phyloP scores from a whole-genome alignment of 805 yeast species.

The Lachancea waltii region DNA sequence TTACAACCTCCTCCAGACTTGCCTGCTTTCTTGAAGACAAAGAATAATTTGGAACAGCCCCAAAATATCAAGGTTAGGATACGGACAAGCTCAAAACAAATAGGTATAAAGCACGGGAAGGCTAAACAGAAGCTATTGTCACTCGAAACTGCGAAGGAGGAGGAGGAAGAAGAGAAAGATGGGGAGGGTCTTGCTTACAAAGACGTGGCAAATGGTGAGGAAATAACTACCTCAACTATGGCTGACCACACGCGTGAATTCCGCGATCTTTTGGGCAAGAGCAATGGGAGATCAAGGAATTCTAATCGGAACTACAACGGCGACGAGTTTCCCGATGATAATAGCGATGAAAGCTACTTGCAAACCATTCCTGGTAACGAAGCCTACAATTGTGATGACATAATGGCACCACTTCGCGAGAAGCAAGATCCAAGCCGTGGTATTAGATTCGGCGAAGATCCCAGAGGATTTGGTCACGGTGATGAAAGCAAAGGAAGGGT shows the following conservation, averaged over 20 bases:
- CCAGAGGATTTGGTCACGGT: neutral
- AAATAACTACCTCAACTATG: constrained; percentile 6
- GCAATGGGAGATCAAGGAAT: neutral
- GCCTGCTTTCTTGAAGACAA: constrained; percentile 29
- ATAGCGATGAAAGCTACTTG: constrained; percentile 22
- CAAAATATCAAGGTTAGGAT: constrained; percentile 31
- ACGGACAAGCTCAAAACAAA: constrained; percentile 32
- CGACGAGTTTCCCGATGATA: constrained; percentile 8
- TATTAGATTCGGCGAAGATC: constrained; percentile 1
- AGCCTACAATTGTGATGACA: constrained; percentile 32
- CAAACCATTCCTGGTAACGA: constrained; percentile 34
- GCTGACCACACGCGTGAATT: constrained; percentile 32
- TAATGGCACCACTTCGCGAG: constrained; percentile 30
- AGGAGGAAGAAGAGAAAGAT: constrained; percentile 13
- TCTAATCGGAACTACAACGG: constrained; percentile 3
- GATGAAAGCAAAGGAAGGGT: constrained; percentile 1
- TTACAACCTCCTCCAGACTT: constrained; percentile 32
- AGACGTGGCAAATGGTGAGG: constrained; percentile 1
- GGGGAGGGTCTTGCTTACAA: neutral
- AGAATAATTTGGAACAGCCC: constrained; percentile 29
- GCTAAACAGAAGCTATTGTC: constrained; percentile 31
- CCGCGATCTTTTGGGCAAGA: constrained; percentile 24
- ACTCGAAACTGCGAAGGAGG: constrained; percentile 30
- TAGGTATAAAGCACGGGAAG: constrained; percentile 34
- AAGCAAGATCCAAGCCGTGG: constrained; percentile 5